Base-by-base conservation (phyloP, 192 early-diverging fungal genomes). In the Coemansia sp. region DNA sequence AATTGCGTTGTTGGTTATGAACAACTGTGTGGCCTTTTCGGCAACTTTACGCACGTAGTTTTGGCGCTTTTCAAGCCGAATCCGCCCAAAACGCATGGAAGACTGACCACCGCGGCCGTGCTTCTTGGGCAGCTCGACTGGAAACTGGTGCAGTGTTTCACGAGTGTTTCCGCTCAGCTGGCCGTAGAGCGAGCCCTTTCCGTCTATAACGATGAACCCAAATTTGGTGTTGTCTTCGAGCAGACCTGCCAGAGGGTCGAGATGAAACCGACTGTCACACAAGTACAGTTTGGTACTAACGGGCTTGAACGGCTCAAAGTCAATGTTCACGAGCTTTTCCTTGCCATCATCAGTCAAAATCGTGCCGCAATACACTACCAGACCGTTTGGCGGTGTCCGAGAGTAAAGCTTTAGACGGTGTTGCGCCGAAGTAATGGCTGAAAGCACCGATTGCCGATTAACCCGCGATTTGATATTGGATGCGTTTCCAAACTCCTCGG, bases 91-190 rank as follows among this genome's bases (percentile, higher is more conserved):
- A 90, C 96, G 94, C 72, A 93, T 82, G 19, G 96, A 93, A 14
- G 96, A 98, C 81, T 96, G 96, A 87, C 94, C 96, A 87, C 96
- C 96, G 83, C 94, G 92, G 57, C 94, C 94, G 87, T 98, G 94
- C 90, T 98, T 97, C 85, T 98, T 98, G 70, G 96, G 96, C 78
- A 98, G 70, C 74, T 97, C 94, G 48, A 97, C 96, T 17, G 87
- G 77, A 58, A 98, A 85, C 76, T 94, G 93, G 86, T 93, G 92
- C 53, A 97, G 80, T 29, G 97, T 84, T 58, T 94, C 90, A 59
- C 96, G 90, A 11, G 87, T 94, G 81, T 92, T 97, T 54, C 96
- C 96, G 68, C 88, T 85, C 17, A 98, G 82, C 10, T 88, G 89
- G 27, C 96, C 96, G 71, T 94, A 98, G 12, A 98, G 82, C 9